Base-by-base conservation (phyloP, 768 basidiomycete genomes). In the Suillus placidus region DNA sequence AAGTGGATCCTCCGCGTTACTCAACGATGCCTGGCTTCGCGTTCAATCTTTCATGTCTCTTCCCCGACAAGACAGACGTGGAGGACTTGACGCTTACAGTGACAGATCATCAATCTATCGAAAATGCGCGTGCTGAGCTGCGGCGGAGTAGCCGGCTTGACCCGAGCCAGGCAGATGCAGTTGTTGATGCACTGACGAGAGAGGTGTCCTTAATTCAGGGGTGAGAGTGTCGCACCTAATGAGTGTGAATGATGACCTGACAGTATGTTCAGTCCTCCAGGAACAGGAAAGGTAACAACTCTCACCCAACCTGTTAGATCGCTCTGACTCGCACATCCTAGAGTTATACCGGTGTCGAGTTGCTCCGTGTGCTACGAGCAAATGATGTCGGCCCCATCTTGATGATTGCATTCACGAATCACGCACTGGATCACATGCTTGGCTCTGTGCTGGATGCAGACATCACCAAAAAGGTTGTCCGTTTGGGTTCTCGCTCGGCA, bases 371-470 rank as follows among this genome's bases (percentile, higher is more conserved):
- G 6, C 77, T 93, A n/a, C 73, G 89, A 6, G 73, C 78, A 1
- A 87, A 85, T 70, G 67, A 80, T 13, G 74, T 88, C 60, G 76
- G 79, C 2, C 89, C 85, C 0, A 87, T 91, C 60, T 77, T 82
- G 3, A 76, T 88, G 70, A 82, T 87, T 34, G 84, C 91, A 0
- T 92, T 88, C 76, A 93, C 92, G 0, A 93, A 93, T 68, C 92
- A 93, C 52, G 92, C 92, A 0, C 80, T 93, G 3, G 91, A 93
- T 64, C 89, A 92, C 67, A 83, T 93, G 77, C 77, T 93, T 2
- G 78, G 77, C 5, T 85, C 86, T 0, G 84, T 92, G 4, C 80
- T 93, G 1, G 89, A 93, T 67, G 84, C 84, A 0, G 72, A 75
- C 0, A 91, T 93, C 67, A 92, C 91, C 0, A 74, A 77, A 0